Evolutionary conservation across 257 asterid genomes (phyloP).

Genomic region (Echites panduratus): DNA sequence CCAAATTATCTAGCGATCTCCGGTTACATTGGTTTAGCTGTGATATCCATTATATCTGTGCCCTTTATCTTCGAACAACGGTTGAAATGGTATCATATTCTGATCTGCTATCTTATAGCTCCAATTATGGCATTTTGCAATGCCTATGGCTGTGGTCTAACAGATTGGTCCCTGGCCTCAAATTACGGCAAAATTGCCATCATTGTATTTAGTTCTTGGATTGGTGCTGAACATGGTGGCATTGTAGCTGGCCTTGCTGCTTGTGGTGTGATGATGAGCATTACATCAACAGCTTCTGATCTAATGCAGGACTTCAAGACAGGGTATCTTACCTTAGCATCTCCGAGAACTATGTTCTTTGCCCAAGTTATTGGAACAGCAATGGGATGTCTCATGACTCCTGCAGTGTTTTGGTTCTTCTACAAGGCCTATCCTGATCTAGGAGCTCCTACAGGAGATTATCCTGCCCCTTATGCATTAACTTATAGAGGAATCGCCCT

Average conservation of each 20-base stretch:
- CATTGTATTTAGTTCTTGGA: conserved; percentile 53
- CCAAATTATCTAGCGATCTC: conserved; percentile 27
- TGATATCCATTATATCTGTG: conserved; percentile 20
- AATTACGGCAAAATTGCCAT: conserved; percentile 59
- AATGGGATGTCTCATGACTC: conserved; percentile 43
- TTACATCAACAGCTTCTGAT: conserved; percentile 51
- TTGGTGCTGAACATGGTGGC: conserved; percentile 46
- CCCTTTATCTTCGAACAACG: conserved; percentile 41
- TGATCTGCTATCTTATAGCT: conserved; percentile 35
- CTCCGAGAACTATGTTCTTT: conserved; percentile 53
- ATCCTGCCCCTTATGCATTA: conserved; percentile 47
- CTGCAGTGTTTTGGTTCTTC: conserved; percentile 54
- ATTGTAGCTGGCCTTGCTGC: conserved; percentile 59
- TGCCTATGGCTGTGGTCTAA: conserved; percentile 62
- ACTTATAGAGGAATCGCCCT: conserved; percentile 51
- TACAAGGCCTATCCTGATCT: conserved; percentile 34
- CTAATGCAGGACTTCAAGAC: conserved; percentile 64
- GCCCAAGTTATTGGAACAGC: conserved; percentile 53
- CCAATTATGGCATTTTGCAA: conserved; percentile 65
- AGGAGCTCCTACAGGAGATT: conserved; percentile 37
- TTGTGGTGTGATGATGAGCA: conserved; percentile 68
- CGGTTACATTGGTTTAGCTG: conserved; percentile 39
- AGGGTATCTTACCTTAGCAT: conserved; percentile 50
- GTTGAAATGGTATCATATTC: conserved; percentile 48
- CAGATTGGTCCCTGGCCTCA: conserved; percentile 64